Evolutionary conservation across 129 eudicot genomes (phyloP).

Genomic region (Scalesia atractyloides): DNA sequence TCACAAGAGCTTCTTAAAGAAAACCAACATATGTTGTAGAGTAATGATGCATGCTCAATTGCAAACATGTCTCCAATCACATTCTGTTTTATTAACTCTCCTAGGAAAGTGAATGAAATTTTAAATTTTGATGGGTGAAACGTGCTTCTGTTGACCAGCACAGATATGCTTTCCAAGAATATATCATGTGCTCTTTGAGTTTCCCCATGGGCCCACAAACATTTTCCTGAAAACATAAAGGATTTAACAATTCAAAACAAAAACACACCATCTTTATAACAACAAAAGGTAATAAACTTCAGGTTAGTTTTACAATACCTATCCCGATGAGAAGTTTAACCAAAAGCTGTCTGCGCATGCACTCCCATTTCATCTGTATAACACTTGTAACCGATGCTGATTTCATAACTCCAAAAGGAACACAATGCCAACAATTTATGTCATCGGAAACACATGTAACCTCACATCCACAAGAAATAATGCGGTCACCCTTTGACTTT

Average conservation of each 20-base stretch:
- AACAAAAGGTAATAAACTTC: constrained; percentile 10
- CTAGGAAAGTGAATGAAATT: constrained; percentile 31
- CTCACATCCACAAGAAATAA: constrained; percentile 36
- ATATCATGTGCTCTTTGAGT: constrained; percentile 56
- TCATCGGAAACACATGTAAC: constrained; percentile 42
- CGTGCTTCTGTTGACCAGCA: constrained; percentile 50
- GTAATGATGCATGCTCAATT: constrained; percentile 67
- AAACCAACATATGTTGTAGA: constrained; percentile 71
- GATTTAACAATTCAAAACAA: not conserved
- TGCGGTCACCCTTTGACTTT: constrained; percentile 25
- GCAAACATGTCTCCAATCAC: constrained; percentile 57
- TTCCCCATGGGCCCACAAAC: constrained; percentile 41
- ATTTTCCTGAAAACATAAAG: constrained; percentile 56
- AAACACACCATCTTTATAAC: not conserved
- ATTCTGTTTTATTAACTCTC: constrained; percentile 54
- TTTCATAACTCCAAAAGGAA: constrained; percentile 45
- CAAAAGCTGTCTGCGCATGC: constrained; percentile 60
- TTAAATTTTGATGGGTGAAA: constrained; percentile 36
- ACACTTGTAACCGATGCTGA: constrained; percentile 40
- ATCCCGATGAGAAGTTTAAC: constrained; percentile 54
- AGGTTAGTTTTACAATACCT: constrained; percentile 48
- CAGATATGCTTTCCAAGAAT: constrained; percentile 54
- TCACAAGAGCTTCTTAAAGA: constrained; percentile 39
- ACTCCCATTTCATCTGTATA: constrained; percentile 79
- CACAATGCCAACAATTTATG: constrained; percentile 71